Conservation (phyloP, 108 stramenopile genomes). For the Cylindrotheca fusiformis region DNA sequence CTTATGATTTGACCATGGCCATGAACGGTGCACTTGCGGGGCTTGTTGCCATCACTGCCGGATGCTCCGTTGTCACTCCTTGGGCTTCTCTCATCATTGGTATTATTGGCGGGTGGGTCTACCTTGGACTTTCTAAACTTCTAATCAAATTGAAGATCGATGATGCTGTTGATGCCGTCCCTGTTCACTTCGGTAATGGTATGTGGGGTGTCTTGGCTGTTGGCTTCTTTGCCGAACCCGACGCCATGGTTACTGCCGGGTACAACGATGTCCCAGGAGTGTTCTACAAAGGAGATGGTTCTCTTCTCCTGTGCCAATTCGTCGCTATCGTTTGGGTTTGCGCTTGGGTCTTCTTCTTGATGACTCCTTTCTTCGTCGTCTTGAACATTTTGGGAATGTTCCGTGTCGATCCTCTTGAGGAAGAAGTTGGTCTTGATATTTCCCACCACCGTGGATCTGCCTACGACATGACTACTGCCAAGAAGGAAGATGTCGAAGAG, state of each 20-base stretch:
- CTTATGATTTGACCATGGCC: slow-evolving; percentile 54
- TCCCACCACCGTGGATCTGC: slow-evolving; percentile 73
- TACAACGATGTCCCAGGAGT: slow-evolving; percentile 38
- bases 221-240: slow-evolving; percentile 60
- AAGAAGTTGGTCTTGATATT: slow-evolving; percentile 82
- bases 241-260: slow-evolving; percentile 23
- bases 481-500: slow-evolving; percentile 31
- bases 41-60: slow-evolving; percentile 91
- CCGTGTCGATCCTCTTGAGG: slow-evolving; percentile 75
- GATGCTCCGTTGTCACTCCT: slow-evolving; percentile 76
- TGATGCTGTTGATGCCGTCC: slow-evolving; percentile 89
- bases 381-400: slow-evolving; percentile 63
- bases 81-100: slow-evolving; percentile 71
- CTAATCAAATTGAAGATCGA: slow-evolving; percentile 82
- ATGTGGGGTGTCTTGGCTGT: slow-evolving; percentile 78
- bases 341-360: slow-evolving; percentile 57
- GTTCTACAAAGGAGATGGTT: slow-evolving; percentile 51
- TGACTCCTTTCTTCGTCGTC: slow-evolving; percentile 60
- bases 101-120: slow-evolving; percentile 69
- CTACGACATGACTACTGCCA: slow-evolving; percentile 43
- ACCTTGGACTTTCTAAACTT: slow-evolving; percentile 57
- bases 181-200: slow-evolving; percentile 86
- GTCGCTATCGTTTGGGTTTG: slow-evolving; percentile 66
- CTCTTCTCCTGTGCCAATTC: slow-evolving; percentile 54
- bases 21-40: slow-evolving; percentile 85